phyloP scores from a whole-genome alignment of 2,329 filamentous ascomycete genomes.

The Aspergillus sp. region DNA sequence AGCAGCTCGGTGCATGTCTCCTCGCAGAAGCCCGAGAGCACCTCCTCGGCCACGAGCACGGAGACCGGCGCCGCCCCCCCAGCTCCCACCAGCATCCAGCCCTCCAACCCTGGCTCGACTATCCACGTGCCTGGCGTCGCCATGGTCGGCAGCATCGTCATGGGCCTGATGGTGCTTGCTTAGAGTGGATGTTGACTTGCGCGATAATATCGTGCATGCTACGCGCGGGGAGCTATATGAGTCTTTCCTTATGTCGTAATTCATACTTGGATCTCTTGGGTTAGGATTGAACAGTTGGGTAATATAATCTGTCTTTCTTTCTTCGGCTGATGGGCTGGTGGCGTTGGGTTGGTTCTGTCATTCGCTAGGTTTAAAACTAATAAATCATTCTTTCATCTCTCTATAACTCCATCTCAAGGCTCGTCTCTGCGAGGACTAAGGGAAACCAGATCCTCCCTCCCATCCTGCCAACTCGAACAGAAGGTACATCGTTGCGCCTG shows the following conservation, averaged over 20 bases:
- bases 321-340: not conserved
- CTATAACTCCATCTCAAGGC: too few species aligned
- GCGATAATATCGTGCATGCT: not conserved
- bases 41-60: slow-evolving; percentile 9
- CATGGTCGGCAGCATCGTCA: slow-evolving; percentile 17
- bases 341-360: not conserved
- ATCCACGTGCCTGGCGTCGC: slow-evolving; percentile 22
- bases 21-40: not conserved
- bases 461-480: slow-evolving; percentile 59
- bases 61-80: slow-evolving; percentile 8
- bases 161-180: slow-evolving; percentile 24
- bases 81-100: slow-evolving; percentile 5
- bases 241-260: too few species aligned
- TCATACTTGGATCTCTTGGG: slow-evolving; percentile 3
- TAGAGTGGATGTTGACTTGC: slow-evolving; percentile 8
- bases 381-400: too few species aligned
- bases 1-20: not conserved
- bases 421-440: too few species aligned
- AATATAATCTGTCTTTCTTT: not conserved
- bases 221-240: too few species aligned
- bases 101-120: slow-evolving; percentile 25
- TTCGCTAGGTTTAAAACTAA: not conserved
- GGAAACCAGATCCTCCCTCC: slow-evolving; percentile 44
- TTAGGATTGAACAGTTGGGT: not conserved
- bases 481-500: slow-evolving; percentile 52